Base-by-base conservation (phyloP, 495 filamentous ascomycete genomes). In the Penicilliopsis zonata region DNA sequence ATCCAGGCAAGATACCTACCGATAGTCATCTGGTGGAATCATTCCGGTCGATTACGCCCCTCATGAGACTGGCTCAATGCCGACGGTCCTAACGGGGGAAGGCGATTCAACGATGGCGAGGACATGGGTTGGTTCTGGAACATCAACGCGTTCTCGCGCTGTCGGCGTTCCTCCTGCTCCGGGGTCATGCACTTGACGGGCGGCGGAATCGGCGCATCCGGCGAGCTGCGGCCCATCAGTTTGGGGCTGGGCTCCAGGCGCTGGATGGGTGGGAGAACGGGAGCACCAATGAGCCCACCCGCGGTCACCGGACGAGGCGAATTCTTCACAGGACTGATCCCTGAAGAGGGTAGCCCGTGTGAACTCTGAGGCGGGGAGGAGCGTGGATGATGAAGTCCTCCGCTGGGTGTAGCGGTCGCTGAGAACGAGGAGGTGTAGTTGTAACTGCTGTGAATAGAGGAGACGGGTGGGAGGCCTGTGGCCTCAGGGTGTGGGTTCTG, bases 291-390 rank as follows among this genome's bases (percentile, higher is more conserved):
- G 18, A 70, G 47, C 27, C 53, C 54, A 13, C 64, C 59, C 8
- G 60, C 60, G 9, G 68, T 66, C 21, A 59, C 35, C 1, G 67
- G 64, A 10, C 69, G 65, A 25, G 67, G 61, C 4, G 65, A 67
- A 23, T 85, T 77, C 48, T 92, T 92, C 24, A 70, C 78, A 3
- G 84, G 84, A 12, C 83, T 87, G 21, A 85, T 54, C 4, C 82
- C 82, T 3, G 73, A 76, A 23, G 63, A 55, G 14, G 62, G 41
- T 25, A 80, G 64, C 33, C 70, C 69, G 65, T 72, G 47, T 37
- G 67, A 57, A 24, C 55, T 59, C 12, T 62, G 65, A 8, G 58
- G 58, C 25, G 63, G 52, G 8, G 61, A 58, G 5, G 59, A 63
- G 21, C 57, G 52, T n/a, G n/a, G n/a, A 31, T 56, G 52, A 20